Base-by-base conservation (phyloP, 495 filamentous ascomycete genomes). In the Evansstolkia leycettana region DNA sequence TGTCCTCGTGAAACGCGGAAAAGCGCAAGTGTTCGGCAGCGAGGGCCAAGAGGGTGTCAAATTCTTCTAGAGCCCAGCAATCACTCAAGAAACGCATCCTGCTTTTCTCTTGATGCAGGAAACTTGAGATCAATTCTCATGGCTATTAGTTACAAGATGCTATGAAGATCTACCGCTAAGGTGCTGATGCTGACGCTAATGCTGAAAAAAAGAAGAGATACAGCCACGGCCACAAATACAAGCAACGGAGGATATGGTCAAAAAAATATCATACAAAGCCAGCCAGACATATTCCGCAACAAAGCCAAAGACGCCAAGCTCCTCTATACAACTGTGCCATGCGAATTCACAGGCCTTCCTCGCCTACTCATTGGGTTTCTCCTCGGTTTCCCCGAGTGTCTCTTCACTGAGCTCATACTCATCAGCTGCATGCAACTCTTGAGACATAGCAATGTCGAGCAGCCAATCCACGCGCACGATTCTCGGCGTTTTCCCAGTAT, bases 21-120 rank as follows among this genome's bases (percentile, higher is more conserved):
- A 82, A 58, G 88, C 90, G 15, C 87, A 95, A 59, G 73, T 96
- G 9, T 95, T 98, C 65, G 89, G 89, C 13, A 57, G 46, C 25
- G 87, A 88, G 42, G 89, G 89, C 44, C 75, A 81, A 39, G 73
- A 77, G 50, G 90, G 90, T 35, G 84, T 95, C 39, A 98, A 98
- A 62, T 96, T 98, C 64, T 95, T 95, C 53, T 96, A 65, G 65
- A 40, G 3, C 16, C 3, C 13, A 33, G 30, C 27, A 24, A 12
- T 9, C 5, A 9, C 4, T 23, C 20, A 23, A 23, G 9, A 4
- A 23, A 23, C 20, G 9, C 4, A 9, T 23, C 20, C 20, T 23
- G 5, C 9, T 9, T 9, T 23, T 23, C n/a, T n/a, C n/a, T n/a
- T n/a, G n/a, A 7, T 26, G 24, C 24, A 26, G 6, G 7, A 7